Conservation (phyloP, 2,329 filamentous ascomycete species). For the Verticillium tricorpus region DNA sequence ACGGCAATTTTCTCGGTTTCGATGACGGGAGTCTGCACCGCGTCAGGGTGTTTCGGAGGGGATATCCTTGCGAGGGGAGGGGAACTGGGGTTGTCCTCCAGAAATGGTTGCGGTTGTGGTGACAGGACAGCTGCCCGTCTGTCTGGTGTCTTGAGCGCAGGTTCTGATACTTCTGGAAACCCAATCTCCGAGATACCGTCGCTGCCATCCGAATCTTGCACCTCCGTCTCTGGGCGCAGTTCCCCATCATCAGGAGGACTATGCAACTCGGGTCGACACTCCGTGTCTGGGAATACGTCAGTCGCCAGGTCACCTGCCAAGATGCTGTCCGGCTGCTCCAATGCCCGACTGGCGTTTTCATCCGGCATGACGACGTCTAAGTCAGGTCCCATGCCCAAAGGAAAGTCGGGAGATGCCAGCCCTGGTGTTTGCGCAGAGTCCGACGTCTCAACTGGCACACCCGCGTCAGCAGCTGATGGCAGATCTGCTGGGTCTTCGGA, state of each 20-base stretch:
- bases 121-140: background rate
- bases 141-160: background rate
- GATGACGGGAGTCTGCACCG: background rate
- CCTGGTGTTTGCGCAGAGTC: background rate
- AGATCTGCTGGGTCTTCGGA: background rate
- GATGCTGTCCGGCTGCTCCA: background rate
- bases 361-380: background rate
- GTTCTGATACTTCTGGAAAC: background rate
- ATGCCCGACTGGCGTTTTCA: background rate
- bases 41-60: background rate
- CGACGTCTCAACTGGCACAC: background rate
- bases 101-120: background rate
- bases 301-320: background rate
- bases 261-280: background rate
- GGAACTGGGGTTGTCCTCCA: background rate
- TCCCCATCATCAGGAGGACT: background rate
- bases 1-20: background rate
- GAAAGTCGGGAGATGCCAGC: background rate
- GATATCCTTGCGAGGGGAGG: background rate
- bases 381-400: background rate
- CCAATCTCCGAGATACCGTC: background rate
- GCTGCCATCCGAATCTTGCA: background rate
- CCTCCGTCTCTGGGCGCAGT: background rate
- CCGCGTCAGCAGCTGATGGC: background rate
- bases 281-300: background rate